Base-by-base conservation (phyloP, 192 early-diverging fungal genomes). In the Mycoemilia scoparia region DNA sequence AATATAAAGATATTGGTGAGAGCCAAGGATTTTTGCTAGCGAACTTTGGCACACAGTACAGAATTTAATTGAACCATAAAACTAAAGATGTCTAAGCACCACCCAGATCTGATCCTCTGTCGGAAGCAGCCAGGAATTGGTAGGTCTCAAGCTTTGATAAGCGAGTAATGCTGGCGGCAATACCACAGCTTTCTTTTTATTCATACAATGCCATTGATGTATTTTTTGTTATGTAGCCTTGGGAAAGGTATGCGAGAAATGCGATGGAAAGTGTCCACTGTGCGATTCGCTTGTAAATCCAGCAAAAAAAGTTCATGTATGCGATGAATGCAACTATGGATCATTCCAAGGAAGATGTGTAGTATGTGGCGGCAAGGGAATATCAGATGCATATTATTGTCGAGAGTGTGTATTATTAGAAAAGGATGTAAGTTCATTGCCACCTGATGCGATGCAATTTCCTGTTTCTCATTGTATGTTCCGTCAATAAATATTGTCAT, bases 291-390 rank as follows among this genome's bases (percentile, higher is more conserved):
- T 89, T 40, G 91, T 96, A 12, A 65, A 80, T 9, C 88, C 87
- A 32, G 74, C 81, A 25, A 90, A 84, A 24, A 40, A 80, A 24
- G 91, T 92, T 7, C 77, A 77, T 30, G 82, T 92, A 28, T 96
- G 91, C 51, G 87, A 89, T 44, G 88, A 96, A 53, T 91, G 87
- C 66, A 96, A 96, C 65, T 96, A 84, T 57, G 88, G 91, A 35
- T 73, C 75, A 20, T 76, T 74, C 42, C 78, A 87, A 48, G 87
- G 88, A 7, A 72, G 77, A 19, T 96, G 91, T 51, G 79, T 92
- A 6, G 64, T 91, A 32, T 96, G 91, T 47, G 87, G 82, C 35
- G 71, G 77, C 13, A 69, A 68, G 28, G 88, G 91, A 14, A 71
- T 91, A 14, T 84, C 83, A 11, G 87, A 92, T 54, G 88, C 88